Percentiles rank a stretch among this genome's conserved stretches.
These are phyloP conservation scores for Oenanthe sinensis DNA, from an alignment of 129 eudicot genomes.

Conservation along the genomic window DNA sequence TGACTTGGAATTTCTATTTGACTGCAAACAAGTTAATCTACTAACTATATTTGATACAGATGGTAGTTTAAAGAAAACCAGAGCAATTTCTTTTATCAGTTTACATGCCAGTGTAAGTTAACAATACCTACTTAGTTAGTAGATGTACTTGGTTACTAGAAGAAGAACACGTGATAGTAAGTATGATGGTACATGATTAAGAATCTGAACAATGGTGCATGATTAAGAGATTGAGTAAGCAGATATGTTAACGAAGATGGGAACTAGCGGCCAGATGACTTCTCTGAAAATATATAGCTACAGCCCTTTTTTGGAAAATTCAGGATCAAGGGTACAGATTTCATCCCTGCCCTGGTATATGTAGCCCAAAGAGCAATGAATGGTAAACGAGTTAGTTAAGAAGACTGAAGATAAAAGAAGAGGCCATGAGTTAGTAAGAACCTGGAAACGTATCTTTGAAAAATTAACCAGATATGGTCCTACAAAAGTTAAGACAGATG, in stretches of 20 bases:
- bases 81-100: background rate
- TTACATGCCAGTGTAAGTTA: background rate
- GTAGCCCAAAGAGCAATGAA: background rate
- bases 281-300: background rate
- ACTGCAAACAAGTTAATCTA: background rate
- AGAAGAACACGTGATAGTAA: background rate
- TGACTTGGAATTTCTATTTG: background rate
- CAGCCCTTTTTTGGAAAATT: background rate
- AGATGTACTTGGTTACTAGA: background rate
- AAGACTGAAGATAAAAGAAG: background rate
- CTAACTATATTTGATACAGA: background rate
- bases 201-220: no score
- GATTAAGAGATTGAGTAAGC: background rate
- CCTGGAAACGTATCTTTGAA: background rate
- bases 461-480: background rate
- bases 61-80: background rate
- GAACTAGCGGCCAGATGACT: background rate
- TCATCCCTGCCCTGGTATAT: background rate
- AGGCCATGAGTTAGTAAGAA: background rate
- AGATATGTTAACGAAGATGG: background rate
- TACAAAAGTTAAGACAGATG: background rate
- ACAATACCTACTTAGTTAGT: background rate
- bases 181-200: background rate
- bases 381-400: no score
- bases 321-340: background rate